phyloP scores from a whole-genome alignment of 148 eudicot species.

The Vaccinium myrtillus region DNA sequence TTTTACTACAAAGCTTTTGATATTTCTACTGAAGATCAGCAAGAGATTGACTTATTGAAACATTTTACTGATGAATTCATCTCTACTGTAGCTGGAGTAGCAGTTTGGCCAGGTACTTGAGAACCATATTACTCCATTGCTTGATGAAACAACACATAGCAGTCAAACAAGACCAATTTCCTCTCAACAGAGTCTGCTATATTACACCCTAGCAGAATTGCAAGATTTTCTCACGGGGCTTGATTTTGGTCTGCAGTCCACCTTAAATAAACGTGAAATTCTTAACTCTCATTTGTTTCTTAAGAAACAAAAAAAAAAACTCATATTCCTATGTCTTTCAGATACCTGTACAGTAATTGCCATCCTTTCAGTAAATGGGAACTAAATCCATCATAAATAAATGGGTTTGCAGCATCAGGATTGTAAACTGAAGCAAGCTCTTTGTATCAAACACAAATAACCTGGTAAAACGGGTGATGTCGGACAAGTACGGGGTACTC shows the following conservation, averaged over 20 bases:
- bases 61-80: not conserved
- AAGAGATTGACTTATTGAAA: not conserved
- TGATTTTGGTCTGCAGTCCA: not conserved
- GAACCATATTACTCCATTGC: not conserved
- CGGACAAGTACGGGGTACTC: too few relatives aligned
- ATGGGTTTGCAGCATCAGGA: not conserved
- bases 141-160: not conserved
- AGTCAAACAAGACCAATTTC: not conserved
- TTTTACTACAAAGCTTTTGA: not conserved
- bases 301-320: not conserved
- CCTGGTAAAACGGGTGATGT: not conserved
- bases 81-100: not conserved
- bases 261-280: not conserved
- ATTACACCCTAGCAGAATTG: not conserved
- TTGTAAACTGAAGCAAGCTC: not conserved
- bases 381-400: not conserved
- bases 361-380: not conserved
- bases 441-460: not conserved
- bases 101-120: not conserved
- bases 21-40: not conserved
- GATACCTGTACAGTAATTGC: not conserved
- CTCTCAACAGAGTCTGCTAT: not conserved
- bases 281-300: not conserved
- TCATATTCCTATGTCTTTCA: too few relatives aligned
- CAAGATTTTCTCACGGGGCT: not conserved